Evolutionary conservation across 768 basidiomycete genomes (phyloP).

Genomic region (Agrocybe praecox): DNA sequence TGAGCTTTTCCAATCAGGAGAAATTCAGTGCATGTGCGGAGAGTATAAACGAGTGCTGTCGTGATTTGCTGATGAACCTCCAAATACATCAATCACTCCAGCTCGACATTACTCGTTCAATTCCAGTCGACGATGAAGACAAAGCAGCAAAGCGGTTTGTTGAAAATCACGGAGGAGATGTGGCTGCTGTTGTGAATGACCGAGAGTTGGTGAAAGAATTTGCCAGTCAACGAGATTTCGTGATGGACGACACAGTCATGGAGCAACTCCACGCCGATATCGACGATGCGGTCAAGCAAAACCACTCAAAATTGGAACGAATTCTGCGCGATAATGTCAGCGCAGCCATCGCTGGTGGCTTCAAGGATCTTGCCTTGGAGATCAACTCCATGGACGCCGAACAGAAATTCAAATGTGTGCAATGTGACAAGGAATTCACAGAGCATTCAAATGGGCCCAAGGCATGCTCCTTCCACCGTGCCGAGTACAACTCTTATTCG

Average conservation of each 20-base stretch:
- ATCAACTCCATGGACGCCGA: slow-evolving; percentile 35
- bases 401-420: slow-evolving; percentile 39
- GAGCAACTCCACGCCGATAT: slow-evolving; percentile 38
- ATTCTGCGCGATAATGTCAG: slow-evolving; percentile 34
- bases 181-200: slow-evolving; percentile 35
- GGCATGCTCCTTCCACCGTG: slow-evolving; percentile 40
- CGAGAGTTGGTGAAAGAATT: slow-evolving; percentile 39
- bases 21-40: slow-evolving; percentile 35
- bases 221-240: slow-evolving; percentile 34
- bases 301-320: slow-evolving; percentile 30
- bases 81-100: slow-evolving; percentile 41
- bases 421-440: slow-evolving; percentile 38
- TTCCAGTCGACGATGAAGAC: slow-evolving; percentile 39
- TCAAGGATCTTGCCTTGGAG: slow-evolving; percentile 36
- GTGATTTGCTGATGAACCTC: slow-evolving; percentile 40
- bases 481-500: slow-evolving; percentile 34
- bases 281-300: slow-evolving; percentile 33
- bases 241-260: slow-evolving; percentile 42
- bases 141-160: slow-evolving; percentile 36
- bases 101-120: slow-evolving; percentile 35
- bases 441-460: slow-evolving; percentile 37
- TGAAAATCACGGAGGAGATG: slow-evolving; percentile 33
- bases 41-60: slow-evolving; percentile 33
- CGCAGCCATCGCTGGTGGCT: slow-evolving; percentile 34
- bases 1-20: slow-evolving; percentile 38